phyloP scores from a whole-genome alignment of 208 protist species.

The Trypanosoma brucei region DNA sequence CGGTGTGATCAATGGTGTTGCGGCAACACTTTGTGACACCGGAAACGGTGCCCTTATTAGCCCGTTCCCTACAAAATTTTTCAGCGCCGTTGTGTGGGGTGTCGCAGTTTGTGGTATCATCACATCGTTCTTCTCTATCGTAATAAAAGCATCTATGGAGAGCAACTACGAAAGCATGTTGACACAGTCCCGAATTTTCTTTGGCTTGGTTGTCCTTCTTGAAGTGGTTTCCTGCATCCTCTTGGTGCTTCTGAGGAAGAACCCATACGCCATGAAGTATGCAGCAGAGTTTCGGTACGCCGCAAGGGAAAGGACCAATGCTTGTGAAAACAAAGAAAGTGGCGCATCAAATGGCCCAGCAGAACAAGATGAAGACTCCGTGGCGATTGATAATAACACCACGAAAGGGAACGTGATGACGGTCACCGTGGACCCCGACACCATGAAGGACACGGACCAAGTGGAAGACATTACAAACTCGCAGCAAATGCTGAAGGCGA shows the following conservation, averaged over 20 bases:
- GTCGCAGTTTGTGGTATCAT: conserved; percentile 48
- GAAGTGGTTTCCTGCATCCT: conserved; percentile 40
- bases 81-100: conserved; percentile 66
- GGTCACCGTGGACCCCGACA: conserved; percentile 47
- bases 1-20: conserved; percentile 44
- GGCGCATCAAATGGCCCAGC: neutral
- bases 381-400: too few relatives aligned
- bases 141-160: conserved; percentile 67
- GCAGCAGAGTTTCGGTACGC: conserved; percentile 58
- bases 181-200: conserved; percentile 70
- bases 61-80: conserved; percentile 79
- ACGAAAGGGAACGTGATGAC: conserved; percentile 24
- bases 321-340: neutral
- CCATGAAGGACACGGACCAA: conserved; percentile 47
- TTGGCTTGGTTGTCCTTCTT: conserved; percentile 55
- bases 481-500: conserved; percentile 59
- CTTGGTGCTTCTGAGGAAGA: conserved; percentile 41
- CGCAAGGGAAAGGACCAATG: neutral
- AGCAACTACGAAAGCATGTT: conserved; percentile 39
- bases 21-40: conserved; percentile 73
- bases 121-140: conserved; percentile 65
- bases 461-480: conserved; percentile 48
- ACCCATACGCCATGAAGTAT: conserved; percentile 70
- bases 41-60: conserved; percentile 73
- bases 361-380: too few relatives aligned